Evolutionary conservation across 2,329 filamentous ascomycete genomes (phyloP).

Genomic region (Furcasterigmium furcatum): DNA sequence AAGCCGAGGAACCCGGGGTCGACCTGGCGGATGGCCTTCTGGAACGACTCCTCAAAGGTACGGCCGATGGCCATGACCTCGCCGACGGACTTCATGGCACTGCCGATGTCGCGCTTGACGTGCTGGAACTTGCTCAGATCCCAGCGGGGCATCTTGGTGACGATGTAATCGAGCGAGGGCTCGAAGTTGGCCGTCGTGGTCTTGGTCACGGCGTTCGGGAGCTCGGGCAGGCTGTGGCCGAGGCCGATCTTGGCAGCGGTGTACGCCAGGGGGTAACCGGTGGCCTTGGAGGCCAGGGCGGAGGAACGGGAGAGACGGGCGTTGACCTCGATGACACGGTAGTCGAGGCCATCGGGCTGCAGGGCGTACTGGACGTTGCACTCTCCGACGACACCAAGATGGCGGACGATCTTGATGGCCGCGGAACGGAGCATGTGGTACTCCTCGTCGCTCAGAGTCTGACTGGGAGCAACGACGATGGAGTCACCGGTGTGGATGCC

Average conservation of each 20-base stretch:
- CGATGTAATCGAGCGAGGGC: slow-evolving; percentile 94
- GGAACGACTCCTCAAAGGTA: slow-evolving; percentile 98
- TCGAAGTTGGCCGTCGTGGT: slow-evolving; percentile 99
- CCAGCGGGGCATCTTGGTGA: slow-evolving; percentile 98
- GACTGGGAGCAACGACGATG: slow-evolving; percentile 94
- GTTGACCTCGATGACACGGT: slow-evolving; percentile 98
- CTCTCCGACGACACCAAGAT: slow-evolving; percentile 95
- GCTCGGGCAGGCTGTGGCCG: slow-evolving; percentile 89
- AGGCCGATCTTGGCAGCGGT: slow-evolving; percentile 98
- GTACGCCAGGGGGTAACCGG: slow-evolving; percentile 94
- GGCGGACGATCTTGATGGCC: slow-evolving; percentile 96
- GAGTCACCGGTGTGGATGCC: slow-evolving; percentile 98
- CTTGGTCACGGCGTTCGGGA: slow-evolving; percentile 97
- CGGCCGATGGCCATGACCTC: slow-evolving; percentile 99
- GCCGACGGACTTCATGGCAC: slow-evolving; percentile 97
- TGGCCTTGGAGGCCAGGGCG: slow-evolving; percentile 95
- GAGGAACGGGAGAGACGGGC: slow-evolving; percentile 97
- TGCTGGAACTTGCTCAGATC: slow-evolving; percentile 99
- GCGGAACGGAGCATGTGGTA: slow-evolving; percentile 99
- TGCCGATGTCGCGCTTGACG: slow-evolving; percentile 95
- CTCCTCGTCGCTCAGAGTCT: slow-evolving; percentile 96
- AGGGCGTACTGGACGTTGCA: slow-evolving; percentile 98
- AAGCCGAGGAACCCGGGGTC: slow-evolving; percentile 90
- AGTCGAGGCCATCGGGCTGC: slow-evolving; percentile 94
- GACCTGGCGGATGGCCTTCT: slow-evolving; percentile 97